Conservation (phyloP, 1,284 basidiomycete genomes). For the Moesziomyces sp. region DNA sequence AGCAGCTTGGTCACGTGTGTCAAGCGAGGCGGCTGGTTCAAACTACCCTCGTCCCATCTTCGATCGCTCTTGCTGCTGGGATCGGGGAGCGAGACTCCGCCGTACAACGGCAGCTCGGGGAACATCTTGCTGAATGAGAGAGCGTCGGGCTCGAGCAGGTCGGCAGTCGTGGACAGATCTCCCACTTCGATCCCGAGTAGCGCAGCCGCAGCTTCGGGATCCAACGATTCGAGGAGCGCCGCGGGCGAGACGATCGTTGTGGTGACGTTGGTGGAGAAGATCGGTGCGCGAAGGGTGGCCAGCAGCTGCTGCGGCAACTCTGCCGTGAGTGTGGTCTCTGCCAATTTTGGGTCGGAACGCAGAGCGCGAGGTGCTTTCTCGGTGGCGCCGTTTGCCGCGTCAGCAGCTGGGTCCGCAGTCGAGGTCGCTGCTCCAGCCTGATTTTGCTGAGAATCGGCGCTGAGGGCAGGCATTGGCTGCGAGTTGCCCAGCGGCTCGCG, state of each 20-base stretch:
- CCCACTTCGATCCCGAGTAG: conserved; percentile 52
- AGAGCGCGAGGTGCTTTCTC: conserved; percentile 19
- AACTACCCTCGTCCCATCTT: conserved; percentile 69
- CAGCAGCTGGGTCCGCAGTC: conserved; percentile 1
- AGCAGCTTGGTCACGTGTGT: conserved; percentile 72
- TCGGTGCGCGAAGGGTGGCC: conserved; percentile 60
- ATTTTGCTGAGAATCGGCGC: conserved; percentile 1
- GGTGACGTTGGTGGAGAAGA: conserved; percentile 59
- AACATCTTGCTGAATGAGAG: conserved; percentile 67
- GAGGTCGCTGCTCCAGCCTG: not conserved
- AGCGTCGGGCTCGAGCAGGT: conserved; percentile 47
- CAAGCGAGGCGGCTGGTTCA: conserved; percentile 56
- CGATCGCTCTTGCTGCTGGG: conserved; percentile 68
- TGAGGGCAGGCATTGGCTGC: conserved; percentile 48
- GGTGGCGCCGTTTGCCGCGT: conserved; percentile 1
- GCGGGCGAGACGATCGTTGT: conserved; percentile 59
- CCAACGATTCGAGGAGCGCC: conserved; percentile 51
- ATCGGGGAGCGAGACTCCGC: conserved; percentile 42
- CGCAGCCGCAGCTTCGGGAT: conserved; percentile 54
- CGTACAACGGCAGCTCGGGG: conserved; percentile 71
- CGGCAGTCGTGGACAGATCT: conserved; percentile 37
- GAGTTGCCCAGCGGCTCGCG: conserved; percentile 32
- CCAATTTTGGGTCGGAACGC: conserved; percentile 29
- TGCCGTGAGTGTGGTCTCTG: conserved; percentile 55
- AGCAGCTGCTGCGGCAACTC: conserved; percentile 59